phyloP scores from a whole-genome alignment of 495 filamentous ascomycete genomes.

The Umbilicaria muhlenbergii region DNA sequence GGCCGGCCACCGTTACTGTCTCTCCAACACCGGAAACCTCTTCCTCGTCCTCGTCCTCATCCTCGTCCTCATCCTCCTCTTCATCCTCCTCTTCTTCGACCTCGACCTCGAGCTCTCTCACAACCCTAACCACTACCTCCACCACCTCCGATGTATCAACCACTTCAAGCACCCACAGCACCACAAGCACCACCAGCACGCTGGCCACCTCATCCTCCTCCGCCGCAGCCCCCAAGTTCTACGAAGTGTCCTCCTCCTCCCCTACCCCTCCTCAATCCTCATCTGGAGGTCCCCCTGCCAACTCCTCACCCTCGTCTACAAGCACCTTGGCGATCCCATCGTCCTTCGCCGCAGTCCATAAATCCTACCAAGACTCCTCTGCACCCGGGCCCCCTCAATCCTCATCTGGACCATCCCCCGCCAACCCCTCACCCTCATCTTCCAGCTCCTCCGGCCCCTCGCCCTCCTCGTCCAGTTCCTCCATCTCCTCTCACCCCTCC shows the following conservation, averaged over 20 bases:
- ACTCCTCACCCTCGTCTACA: too few relatives aligned
- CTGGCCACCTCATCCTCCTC: slow-evolving; percentile 7
- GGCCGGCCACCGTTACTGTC: background rate
- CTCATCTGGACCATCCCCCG: slow-evolving; percentile 11
- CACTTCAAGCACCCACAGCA: slow-evolving; percentile 24
- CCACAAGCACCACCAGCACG: slow-evolving; percentile 23
- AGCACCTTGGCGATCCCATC: too few relatives aligned
- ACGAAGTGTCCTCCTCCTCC: background rate
- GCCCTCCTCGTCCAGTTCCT: slow-evolving; percentile 20
- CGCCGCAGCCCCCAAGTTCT: background rate
- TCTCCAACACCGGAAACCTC: background rate
- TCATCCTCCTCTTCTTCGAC: slow-evolving; percentile 9
- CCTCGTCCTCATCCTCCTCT: slow-evolving; percentile 16
- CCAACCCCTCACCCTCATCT: slow-evolving; percentile 11
- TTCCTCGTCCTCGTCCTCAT: slow-evolving; percentile 19
- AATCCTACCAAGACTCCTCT: background rate
- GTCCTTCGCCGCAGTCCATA: too few relatives aligned
- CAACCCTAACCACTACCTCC: slow-evolving; percentile 19
- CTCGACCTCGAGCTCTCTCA: slow-evolving; percentile 10
- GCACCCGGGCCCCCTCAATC: slow-evolving; percentile 3
- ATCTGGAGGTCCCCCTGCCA: too few relatives aligned
- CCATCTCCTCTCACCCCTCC: slow-evolving; percentile 11
- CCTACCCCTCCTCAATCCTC: too few relatives aligned
- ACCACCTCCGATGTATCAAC: slow-evolving; percentile 14
- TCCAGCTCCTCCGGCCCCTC: slow-evolving; percentile 22